Evolutionary conservation across 345 rosid species (phyloP).

Genomic region (Hibiscus syriacus): DNA sequence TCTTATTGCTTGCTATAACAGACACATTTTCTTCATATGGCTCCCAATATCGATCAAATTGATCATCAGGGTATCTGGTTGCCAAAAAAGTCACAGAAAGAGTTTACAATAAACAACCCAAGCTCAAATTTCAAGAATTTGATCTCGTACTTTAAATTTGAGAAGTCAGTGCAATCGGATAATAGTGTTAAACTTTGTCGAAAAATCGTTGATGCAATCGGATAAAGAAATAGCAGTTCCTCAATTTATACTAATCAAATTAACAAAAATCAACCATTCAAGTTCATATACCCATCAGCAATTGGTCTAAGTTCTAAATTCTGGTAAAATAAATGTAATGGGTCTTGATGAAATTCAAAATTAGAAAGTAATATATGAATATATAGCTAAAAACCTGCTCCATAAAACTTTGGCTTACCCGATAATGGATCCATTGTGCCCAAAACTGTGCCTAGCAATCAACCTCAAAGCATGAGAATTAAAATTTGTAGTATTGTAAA

Average conservation of each 20-base stretch:
- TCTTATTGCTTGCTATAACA: constrained; percentile 35
- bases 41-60: constrained; percentile 73
- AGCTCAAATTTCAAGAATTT: neutral
- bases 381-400: neutral
- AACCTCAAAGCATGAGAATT: constrained; percentile 35
- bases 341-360: too few species aligned
- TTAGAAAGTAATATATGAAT: too few species aligned
- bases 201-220: too few species aligned
- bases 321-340: too few species aligned
- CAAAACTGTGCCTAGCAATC: constrained; percentile 75
- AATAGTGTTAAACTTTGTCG: too few species aligned
- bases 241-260: too few species aligned
- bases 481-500: constrained; percentile 73
- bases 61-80: constrained; percentile 75
- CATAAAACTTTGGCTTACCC: constrained; percentile 26
- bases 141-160: too few species aligned
- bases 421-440: constrained; percentile 43
- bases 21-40: constrained; percentile 31
- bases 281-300: too few species aligned
- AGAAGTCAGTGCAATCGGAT: too few species aligned
- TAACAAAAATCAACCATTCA: too few species aligned
- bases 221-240: too few species aligned
- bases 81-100: neutral
- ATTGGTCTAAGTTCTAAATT: too few species aligned
- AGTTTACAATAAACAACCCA: neutral